These are phyloP conservation scores for Suhomyces xylopsoci DNA, from an alignment of 805 yeast species.

Conservation along the genomic window DNA sequence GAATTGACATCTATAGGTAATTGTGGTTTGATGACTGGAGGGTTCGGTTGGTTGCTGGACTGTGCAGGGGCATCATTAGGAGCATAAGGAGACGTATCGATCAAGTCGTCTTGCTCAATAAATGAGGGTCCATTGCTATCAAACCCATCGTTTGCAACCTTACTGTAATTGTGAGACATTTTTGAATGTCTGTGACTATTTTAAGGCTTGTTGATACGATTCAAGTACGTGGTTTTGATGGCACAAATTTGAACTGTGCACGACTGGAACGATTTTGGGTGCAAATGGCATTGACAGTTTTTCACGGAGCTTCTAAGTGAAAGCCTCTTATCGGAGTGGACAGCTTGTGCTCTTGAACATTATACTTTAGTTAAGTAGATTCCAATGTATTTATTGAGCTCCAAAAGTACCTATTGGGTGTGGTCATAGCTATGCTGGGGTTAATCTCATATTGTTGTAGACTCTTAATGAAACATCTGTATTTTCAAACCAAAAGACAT, in stretches of 20 bases:
- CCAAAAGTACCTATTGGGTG: no score
- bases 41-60: constrained; percentile 2
- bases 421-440: background rate
- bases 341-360: background rate
- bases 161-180: constrained; percentile 5
- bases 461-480: background rate
- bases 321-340: background rate
- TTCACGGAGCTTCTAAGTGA: background rate
- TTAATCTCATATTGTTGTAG: background rate
- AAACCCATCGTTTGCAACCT: background rate
- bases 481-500: no score
- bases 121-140: constrained; percentile 6
- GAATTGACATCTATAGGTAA: constrained; percentile 16
- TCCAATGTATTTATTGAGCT: no score
- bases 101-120: constrained; percentile 16
- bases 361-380: no score
- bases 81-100: constrained; percentile 10
- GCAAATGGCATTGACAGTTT: background rate
- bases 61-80: constrained; percentile 3
- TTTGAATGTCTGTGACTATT: background rate
- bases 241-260: background rate
- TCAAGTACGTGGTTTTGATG: background rate
- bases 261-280: background rate
- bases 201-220: background rate
- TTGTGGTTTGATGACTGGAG: constrained; percentile 26